Percentiles rank a stretch among this genome's conserved stretches.
Evolutionary conservation across 108 stramenopile species (phyloP).

Genomic region (Nitzschia palea): DNA sequence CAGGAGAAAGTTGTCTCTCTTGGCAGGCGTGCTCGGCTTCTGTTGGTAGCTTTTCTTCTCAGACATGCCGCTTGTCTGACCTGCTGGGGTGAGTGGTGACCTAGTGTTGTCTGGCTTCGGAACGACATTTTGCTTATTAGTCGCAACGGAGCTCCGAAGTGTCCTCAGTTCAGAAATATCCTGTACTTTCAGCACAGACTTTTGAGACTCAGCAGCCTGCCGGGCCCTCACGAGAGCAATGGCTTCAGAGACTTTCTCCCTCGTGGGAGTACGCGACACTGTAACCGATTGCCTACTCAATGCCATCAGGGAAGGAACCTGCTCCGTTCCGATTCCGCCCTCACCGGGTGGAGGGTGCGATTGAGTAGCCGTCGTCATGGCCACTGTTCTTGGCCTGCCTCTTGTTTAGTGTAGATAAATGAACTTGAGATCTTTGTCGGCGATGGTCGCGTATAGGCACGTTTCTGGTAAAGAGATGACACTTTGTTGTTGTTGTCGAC

Average conservation of each 20-base stretch:
- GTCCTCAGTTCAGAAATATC: background rate
- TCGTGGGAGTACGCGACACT: slow-evolving; percentile 15
- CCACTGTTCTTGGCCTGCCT: background rate
- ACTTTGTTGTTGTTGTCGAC: too few species aligned
- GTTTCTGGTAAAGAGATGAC: too few species aligned
- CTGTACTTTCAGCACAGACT: background rate
- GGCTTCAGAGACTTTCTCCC: slow-evolving; percentile 36
- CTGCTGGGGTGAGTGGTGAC: background rate
- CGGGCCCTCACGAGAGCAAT: slow-evolving; percentile 40
- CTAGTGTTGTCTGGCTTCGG: background rate
- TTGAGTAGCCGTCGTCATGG: slow-evolving; percentile 18
- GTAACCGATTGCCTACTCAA: background rate
- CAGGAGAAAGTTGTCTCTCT: background rate
- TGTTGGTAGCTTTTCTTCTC: background rate
- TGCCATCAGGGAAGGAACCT: background rate
- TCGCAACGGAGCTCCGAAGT: background rate
- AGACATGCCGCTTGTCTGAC: background rate
- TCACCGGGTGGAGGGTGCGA: background rate
- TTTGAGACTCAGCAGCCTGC: slow-evolving; percentile 16
- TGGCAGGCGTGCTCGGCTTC: background rate
- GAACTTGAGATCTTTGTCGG: too few species aligned
- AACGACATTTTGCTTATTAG: background rate
- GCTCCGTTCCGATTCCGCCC: background rate
- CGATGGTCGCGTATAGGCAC: too few species aligned
- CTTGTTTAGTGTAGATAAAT: too few species aligned